Base-by-base conservation (phyloP, 306 rosid species). In the Acmispon strigosus region DNA sequence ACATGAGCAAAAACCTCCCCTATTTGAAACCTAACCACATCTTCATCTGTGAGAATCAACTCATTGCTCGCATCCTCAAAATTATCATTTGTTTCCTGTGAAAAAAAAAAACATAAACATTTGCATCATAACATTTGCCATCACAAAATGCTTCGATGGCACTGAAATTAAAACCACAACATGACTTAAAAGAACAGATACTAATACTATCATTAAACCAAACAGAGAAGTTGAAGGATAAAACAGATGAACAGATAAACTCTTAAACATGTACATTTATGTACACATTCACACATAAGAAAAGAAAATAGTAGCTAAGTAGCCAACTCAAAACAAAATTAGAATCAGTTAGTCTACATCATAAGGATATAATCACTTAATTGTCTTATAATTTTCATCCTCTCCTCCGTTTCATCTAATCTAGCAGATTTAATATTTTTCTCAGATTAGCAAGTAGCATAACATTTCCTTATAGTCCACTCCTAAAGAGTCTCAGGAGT, bases 1-100 rank as follows among this genome's bases (percentile, higher is more conserved):
- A 94, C 94, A 76, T 94, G 98, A 32, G 89, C 96, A 75, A 90
- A 94, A 43, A 94, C 89, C 80, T 90, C 97, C 53, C 98, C 97
- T 20, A 90, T 83, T 77, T 94, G 97, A 84, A 89, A 91, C 18
- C 96, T 85, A 72, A 90, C 87, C 32, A 84, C 81, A 34, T 94
- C 98, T 75, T 94, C 98, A 24, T 94, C 98, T 12, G 90, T 82
- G 67, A 94, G 96, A 84, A 94, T 87, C 90, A 94, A 73, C 82
- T 94, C 98, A 27, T 84, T 84, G 86, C 94, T 68, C 0, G 98
- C 97, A 79, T 93, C 97, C 77, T 94, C 98, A 37, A 90, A 84
- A 84, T 88, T 93, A 3, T 94, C 96, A 62, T 86, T 86, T 45
- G 92, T 60, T 82, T 94, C 97, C 98, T 90, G 70, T 3, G 37